Base-by-base conservation (phyloP, 768 basidiomycete genomes). In the Russula sp. region DNA sequence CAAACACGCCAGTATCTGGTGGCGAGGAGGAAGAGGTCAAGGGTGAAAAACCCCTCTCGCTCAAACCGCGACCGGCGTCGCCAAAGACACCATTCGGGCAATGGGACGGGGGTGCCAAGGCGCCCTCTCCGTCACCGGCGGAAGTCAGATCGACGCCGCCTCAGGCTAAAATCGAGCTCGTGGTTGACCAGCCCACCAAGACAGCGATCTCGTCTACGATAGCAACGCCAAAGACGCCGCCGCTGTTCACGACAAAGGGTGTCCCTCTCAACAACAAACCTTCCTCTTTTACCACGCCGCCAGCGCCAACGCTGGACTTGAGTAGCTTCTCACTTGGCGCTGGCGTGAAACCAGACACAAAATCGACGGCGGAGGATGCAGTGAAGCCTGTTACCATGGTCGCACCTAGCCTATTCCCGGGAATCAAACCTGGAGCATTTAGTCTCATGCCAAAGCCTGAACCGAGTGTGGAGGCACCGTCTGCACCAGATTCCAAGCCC, bases 191-290 rank as follows among this genome's bases (percentile, higher is more conserved):
- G 36, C 2, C 35, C 16, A 41, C 57, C n/a, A 66, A 53, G 20
- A 36, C 66, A 2, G 48, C 25, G 10, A 4, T 69, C 20, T 34
- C 67, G 14, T 52, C 63, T n/a, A 74, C 73, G 50, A 63, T 64
- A n/a, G 49, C 70, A 43, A 72, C 77, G 53, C 78, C 83, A 0
- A 79, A 76, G 69, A 83, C 82, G 0, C 81, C 84, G 7, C 66
- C 66, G 7, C 41, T 36, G 38, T 39, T 55, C 29, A 29, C 49
- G 7, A 20, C 56, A 5, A 59, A 65, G 38, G 54, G 35, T 2
- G 16, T 14, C 11, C 14, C 51, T 3, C n/a, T 42, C 8, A 39
- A 41, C 39, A 36, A 20, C 14, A 38, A 42, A 32, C 45, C 53
- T 14, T 41, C 59, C 18, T 39, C 56, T 34, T 38, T 49, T 2